phyloP scores from a whole-genome alignment of 441 rosid genomes.

The Populus hybrid region DNA sequence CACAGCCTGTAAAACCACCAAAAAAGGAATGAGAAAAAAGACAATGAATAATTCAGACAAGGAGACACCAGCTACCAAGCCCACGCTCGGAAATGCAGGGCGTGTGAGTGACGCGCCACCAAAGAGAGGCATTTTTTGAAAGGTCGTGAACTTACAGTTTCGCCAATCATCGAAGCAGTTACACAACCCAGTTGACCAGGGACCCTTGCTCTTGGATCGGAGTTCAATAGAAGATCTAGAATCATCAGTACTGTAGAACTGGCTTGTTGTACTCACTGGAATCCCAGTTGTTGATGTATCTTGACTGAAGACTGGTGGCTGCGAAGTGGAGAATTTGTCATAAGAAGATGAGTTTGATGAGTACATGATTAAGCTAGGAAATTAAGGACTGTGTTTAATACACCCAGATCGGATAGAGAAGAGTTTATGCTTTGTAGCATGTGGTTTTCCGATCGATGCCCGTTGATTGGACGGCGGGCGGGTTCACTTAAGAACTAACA shows the following conservation, averaged over 20 bases:
- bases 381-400: not conserved
- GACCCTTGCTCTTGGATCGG: conserved; percentile 21
- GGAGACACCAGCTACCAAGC: not conserved
- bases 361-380: not conserved
- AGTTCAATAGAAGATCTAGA: not conserved
- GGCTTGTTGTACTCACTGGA: conserved; percentile 1
- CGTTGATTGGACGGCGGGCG: not conserved
- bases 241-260: not conserved
- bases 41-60: not conserved
- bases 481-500: not conserved
- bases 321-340: not conserved
- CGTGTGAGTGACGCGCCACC: conserved; percentile 6
- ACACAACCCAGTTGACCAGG: conserved; percentile 42
- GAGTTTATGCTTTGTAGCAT: not conserved
- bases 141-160: conserved; percentile 27
- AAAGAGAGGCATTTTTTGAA: not conserved
- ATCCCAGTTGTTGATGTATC: conserved; percentile 15
- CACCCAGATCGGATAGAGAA: not conserved
- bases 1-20: conserved; percentile 24
- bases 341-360: not conserved
- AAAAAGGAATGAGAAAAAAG: not conserved
- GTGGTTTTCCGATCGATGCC: not conserved
- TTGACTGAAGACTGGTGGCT: not conserved
- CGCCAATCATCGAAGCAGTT: conserved; percentile 35
- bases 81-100: not conserved